Evolutionary conservation across 805 yeast genomes (phyloP), one percentile per base, ranked within the genome.

Genomic region (Teunomyces tritomae): DNA sequence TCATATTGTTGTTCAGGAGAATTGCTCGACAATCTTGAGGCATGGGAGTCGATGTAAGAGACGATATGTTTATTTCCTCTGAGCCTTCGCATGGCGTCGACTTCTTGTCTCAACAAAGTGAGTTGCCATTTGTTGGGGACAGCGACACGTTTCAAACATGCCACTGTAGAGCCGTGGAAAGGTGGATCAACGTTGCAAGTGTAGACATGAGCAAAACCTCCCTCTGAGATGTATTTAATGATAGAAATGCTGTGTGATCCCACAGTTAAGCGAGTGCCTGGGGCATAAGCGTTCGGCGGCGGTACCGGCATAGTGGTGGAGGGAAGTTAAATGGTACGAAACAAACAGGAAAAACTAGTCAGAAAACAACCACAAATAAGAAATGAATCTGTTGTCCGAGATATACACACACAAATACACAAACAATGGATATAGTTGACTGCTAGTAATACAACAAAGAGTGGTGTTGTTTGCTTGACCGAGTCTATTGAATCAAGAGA

Each of bases 191-290:
- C 81, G 41, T 77, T 77, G 51, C 90, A 92, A 13, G 86, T 79
- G 65, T 94, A 94, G 4, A 94, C 97, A 63, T 88, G 96, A 8
- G 99, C 98, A 74, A 89, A 94, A 10, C 99, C 99, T 41, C 94
- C 98, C 59, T 85, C 85, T 5, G 96, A 85, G 37, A 91, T 70
- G 69, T 87, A 91, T 55, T 83, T 77, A 52, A 77, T 74, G 57
- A 90, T 79, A 40, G 73, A 68, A n/a, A 84, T 86, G 44, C 74
- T 71, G 66, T 91, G 96, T 4, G 91, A 79, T 8, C 97, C 97
- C 32, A 90, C 96, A 2, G 89, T 80, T 53, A 91, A 74, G 50
- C 70, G 70, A 3, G 94, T 87, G 4, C 96, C 96, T 7, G 94
- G 87, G 8, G 76, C 67, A 59, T 85, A 88, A 6, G 88, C 82